A percentile compares a stretch with the other conserved stretches of the same genome.
Evolutionary conservation across 2,329 filamentous ascomycete species (phyloP).

Genomic region (Colletotrichum tabaci): DNA sequence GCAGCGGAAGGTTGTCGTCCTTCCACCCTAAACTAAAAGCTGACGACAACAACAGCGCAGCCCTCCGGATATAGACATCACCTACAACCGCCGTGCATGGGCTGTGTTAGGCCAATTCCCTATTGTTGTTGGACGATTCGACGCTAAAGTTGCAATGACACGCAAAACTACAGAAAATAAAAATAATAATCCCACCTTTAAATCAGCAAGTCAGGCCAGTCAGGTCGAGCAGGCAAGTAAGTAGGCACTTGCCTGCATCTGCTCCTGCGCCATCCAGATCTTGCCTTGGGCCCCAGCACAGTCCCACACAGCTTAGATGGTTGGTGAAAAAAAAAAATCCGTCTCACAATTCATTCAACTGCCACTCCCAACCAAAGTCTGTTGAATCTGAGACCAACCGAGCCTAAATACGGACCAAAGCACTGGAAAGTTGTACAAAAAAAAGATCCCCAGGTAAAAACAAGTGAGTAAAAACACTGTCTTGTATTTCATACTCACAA

Average conservation of each 20-base stretch:
- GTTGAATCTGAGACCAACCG: neutral
- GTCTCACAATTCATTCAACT: neutral
- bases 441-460: too few relatives aligned
- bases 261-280: constrained; percentile 1
- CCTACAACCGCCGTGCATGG: too few relatives aligned
- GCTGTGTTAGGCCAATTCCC: neutral
- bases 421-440: neutral
- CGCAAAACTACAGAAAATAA: neutral
- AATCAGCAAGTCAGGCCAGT: neutral
- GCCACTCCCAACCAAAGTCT: neutral
- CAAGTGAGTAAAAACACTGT: neutral
- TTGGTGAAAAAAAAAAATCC: constrained; percentile 8
- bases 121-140: neutral
- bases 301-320: constrained; percentile 12
- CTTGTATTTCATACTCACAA: neutral
- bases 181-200: neutral
- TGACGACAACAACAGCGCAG: too few relatives aligned
- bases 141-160: neutral
- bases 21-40: too few relatives aligned
- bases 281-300: constrained; percentile 8
- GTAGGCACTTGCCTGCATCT: neutral
- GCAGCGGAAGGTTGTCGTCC: neutral
- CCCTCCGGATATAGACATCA: neutral
- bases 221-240: too few relatives aligned
- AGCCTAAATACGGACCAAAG: neutral